phyloP scores from a whole-genome alignment of 2,329 filamentous ascomycete species.

The Aspergillus sp. region DNA sequence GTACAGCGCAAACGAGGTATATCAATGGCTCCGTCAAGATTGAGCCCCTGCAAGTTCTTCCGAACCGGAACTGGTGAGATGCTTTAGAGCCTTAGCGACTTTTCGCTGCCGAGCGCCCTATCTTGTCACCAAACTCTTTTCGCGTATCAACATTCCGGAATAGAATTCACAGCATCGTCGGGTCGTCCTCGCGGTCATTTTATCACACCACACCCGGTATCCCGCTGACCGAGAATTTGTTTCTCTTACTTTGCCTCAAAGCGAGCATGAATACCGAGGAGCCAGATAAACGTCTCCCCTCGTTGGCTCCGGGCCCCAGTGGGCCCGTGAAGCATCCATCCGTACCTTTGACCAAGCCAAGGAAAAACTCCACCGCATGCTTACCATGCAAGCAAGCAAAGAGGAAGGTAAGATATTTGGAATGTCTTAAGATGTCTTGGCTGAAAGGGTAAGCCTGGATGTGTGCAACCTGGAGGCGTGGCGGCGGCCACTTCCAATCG shows the following conservation, averaged over 20 bases:
- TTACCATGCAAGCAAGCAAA: conserved; percentile 35
- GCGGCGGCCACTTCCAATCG: no score
- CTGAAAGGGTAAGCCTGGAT: background rate
- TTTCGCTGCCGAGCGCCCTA: background rate
- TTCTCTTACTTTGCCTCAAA: background rate
- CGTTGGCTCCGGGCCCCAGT: conserved; percentile 26
- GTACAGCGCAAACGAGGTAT: background rate
- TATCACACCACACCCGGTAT: background rate
- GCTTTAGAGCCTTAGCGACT: background rate
- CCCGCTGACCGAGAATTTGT: background rate
- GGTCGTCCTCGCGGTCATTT: background rate
- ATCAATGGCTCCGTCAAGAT: background rate
- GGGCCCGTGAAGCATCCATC: conserved; percentile 14
- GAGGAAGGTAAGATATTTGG: conserved; percentile 27
- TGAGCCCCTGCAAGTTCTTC: background rate
- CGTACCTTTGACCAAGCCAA: conserved; percentile 25
- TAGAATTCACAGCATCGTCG: background rate
- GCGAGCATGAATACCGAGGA: conserved; percentile 17
- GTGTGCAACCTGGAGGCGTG: background rate
- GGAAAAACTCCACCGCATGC: conserved; percentile 37
- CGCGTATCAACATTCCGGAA: background rate
- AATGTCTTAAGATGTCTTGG: no score
- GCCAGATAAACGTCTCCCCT: conserved; percentile 22
- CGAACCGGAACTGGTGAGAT: background rate
- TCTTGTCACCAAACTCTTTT: background rate